Percentiles rank a stretch among this genome's conserved stretches.
Conservation (phyloP, 305 asterid genomes). For the Fraxinus platypoda region DNA sequence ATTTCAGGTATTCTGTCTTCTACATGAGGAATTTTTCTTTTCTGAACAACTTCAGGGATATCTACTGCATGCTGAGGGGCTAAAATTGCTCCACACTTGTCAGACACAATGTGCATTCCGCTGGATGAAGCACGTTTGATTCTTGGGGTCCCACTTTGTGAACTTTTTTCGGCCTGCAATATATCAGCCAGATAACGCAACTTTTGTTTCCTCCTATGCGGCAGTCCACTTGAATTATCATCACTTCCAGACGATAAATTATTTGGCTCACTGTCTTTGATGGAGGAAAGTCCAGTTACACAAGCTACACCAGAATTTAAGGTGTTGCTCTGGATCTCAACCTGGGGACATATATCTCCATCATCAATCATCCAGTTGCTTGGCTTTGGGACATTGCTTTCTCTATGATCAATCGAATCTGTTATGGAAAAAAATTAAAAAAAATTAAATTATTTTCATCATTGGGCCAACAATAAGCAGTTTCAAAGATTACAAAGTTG, state of each 20-base stretch:
- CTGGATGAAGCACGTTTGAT: constrained; percentile 26
- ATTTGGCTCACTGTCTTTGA: constrained; percentile 22
- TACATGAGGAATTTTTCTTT: constrained; percentile 33
- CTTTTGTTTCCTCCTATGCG: constrained; percentile 40
- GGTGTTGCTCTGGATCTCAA: neutral
- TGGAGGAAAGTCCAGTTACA: constrained; percentile 15
- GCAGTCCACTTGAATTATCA: constrained; percentile 23
- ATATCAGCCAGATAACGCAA: constrained; percentile 60
- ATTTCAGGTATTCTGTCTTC: constrained; percentile 35
- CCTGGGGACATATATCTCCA: neutral
- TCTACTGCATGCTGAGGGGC: constrained; percentile 18
- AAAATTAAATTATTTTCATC: neutral
- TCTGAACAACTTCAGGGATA: constrained; percentile 24
- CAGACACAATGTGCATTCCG: constrained; percentile 22
- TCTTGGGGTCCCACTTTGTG: constrained; percentile 19
- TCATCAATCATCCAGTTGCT: neutral
- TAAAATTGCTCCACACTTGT: constrained; percentile 29
- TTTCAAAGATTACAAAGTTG: neutral
- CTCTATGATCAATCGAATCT: constrained; percentile 28
- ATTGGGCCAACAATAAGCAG: constrained; percentile 4
- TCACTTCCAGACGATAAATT: constrained; percentile 39
- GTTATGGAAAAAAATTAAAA: neutral
- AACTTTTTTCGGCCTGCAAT: constrained; percentile 33
- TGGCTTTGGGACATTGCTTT: neutral
- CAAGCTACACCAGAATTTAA: neutral